Base-by-base conservation (phyloP, 257 asterid species). In the Galeopsis tetrahit region DNA sequence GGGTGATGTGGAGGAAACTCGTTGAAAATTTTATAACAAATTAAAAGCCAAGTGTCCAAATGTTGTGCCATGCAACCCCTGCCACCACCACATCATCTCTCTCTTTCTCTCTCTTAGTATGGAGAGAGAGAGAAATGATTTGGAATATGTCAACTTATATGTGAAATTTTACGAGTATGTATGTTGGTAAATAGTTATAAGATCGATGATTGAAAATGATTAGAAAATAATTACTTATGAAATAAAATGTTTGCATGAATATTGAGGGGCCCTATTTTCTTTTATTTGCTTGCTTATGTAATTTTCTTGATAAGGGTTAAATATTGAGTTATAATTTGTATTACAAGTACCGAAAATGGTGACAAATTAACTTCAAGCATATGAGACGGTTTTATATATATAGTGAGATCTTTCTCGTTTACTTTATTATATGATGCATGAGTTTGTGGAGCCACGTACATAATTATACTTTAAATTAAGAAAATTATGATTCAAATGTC, bases 61-160 rank as follows among this genome's bases (percentile, higher is more conserved):
- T 67, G 62, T 72, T 35, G 39, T 73, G 66, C 63, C 72, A 62
- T 68, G 79, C 73, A 59, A 36, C 10, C 15, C 21, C 55, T 34
- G 42, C 62, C 61, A 70, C 56, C 52, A 49, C 13, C 51, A 56
- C 69, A 43, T 56, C 51, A 34, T n/a, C 14, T 48, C 53, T 13
- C 52, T 46, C 52, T 10, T 6, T 2, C 14, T 10, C 51, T 8
- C 14, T n/a, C n/a, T n/a, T n/a, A n/a, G n/a, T 21, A 21, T 21
- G 28, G 28, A 21, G 28, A 21, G 28, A 21, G 28, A 21, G 28
- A 21, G 7, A 40, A 40, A 7, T 7, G 11, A 1, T 40, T 40
- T 40, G 0, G 7, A 40, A 40, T 10, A 40, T 40, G 44, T 5
- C 28, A 8, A 38, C 43, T 5, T 38, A 5, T 7, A 38, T 5